These are phyloP conservation scores for Alternaria alternata DNA, from an alignment of 2,329 filamentous ascomycete genomes.

Conservation along the genomic window DNA sequence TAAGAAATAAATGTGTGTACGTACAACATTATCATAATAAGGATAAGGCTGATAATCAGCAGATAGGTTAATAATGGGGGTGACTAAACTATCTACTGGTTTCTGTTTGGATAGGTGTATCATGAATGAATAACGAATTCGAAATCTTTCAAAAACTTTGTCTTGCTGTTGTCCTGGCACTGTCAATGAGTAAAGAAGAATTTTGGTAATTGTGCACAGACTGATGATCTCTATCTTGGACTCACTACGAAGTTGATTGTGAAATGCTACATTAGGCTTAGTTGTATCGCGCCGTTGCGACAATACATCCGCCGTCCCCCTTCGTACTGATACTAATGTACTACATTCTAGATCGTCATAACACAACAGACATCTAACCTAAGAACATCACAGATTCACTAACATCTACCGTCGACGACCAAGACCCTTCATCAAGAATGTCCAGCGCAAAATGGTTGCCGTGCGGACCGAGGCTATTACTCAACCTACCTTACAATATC, in stretches of 20 bases:
- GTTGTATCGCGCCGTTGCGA: not conserved
- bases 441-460: too few species aligned
- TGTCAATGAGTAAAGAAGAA: not conserved
- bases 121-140: not conserved
- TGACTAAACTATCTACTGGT: not conserved
- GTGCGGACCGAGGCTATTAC: too few species aligned
- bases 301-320: not conserved
- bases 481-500: too few species aligned
- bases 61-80: not conserved
- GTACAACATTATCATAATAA: accelerated
- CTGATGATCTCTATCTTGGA: not conserved
- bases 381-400: not conserved
- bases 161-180: not conserved
- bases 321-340: not conserved
- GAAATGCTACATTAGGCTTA: not conserved
- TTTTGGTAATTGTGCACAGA: too few species aligned
- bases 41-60: not conserved
- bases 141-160: not conserved
- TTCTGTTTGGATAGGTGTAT: not conserved
- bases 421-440: too few species aligned
- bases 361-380: not conserved
- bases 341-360: not conserved
- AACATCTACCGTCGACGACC: not conserved
- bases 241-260: not conserved
- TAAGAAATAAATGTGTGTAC: not conserved